Evolutionary conservation across 176 grass and related monocot genomes (phyloP), one percentile per base, ranked within the genome.

Genomic region (Triticum monococcum): DNA sequence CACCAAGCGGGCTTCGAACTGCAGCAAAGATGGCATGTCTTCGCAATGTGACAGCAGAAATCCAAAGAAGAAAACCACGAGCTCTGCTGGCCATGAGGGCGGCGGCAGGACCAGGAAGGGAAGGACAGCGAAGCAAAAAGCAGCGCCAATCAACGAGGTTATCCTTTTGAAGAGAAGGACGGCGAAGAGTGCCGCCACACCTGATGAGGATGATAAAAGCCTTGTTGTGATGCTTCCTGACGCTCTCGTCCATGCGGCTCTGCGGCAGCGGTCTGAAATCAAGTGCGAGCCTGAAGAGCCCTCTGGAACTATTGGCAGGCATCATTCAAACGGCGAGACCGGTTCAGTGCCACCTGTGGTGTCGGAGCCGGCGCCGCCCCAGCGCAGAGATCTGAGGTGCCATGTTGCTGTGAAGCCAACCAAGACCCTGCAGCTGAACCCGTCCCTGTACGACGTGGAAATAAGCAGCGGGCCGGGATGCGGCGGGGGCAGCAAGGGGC

Each of bases 371-470:
- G 84, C 73, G 5, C 90, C 71, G 17, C 80, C 79, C 50, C 63
- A 73, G 33, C 46, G 32, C 48, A 86, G 85, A 64, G 35, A 12
- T 11, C 80, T 3, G 28, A 88, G 41, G 24, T 83, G 81, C 26
- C 68, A 11, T 66, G 38, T 76, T 24, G 41, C 81, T 22, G 33
- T 79, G 35, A 89, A 88, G 88, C 88, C 89, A 38, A 32, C 80
- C 70, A 96, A 96, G 87, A 91, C 82, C 60, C 73, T 94, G 68
- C 68, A 75, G 65, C 67, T 93, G 89, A 90, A 88, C 46, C 28
- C 89, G 52, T 76, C 62, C 32, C 71, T 96, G 50, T 90, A 88
- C 62, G 68, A 96, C 9, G 97, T 99, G 80, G 89, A 99, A 72
- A 26, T 99, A 79, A 87, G 75, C 63, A 87, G 75, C 56, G 89